phyloP scores from a whole-genome alignment of 495 filamentous ascomycete species.

The Xeromyces bisporus region DNA sequence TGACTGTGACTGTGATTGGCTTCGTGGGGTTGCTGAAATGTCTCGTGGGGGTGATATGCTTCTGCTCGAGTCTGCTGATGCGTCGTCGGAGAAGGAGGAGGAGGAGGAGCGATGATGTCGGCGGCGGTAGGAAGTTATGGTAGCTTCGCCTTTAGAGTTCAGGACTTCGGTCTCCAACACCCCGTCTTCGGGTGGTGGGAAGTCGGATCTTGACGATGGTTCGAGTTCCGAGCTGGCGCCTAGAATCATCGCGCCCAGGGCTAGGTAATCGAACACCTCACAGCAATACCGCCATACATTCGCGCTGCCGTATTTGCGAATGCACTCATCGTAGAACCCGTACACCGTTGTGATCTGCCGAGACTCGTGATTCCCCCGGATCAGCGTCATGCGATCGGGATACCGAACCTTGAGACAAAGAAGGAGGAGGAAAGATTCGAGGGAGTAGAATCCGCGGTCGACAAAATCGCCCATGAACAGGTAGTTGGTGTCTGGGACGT shows the following conservation, averaged over 20 bases:
- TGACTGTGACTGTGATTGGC: too few relatives aligned
- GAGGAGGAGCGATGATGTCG: slow-evolving; percentile 19
- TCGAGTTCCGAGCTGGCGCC: slow-evolving; percentile 65
- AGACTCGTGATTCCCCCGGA: slow-evolving; percentile 94
- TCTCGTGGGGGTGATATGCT: slow-evolving; percentile 29
- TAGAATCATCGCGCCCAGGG: slow-evolving; percentile 82
- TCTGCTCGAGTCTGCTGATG: slow-evolving; percentile 19
- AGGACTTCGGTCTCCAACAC: slow-evolving; percentile 86
- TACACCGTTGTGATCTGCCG: slow-evolving; percentile 96
- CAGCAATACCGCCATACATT: slow-evolving; percentile 99
- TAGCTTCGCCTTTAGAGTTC: slow-evolving; percentile 61
- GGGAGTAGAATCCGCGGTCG: slow-evolving; percentile 93
- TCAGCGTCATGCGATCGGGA: slow-evolving; percentile 91
- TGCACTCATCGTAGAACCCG: slow-evolving; percentile 96
- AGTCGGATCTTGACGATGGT: slow-evolving; percentile 29
- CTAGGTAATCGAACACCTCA: slow-evolving; percentile 96
- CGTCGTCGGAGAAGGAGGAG: too few relatives aligned
- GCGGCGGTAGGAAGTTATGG: slow-evolving; percentile 48
- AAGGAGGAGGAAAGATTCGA: slow-evolving; percentile 89
- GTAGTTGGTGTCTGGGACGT: slow-evolving; percentile 94
- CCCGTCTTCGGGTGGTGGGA: slow-evolving; percentile 35
- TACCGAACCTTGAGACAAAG: slow-evolving; percentile 95
- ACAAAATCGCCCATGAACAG: slow-evolving; percentile 99
- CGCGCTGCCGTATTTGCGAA: slow-evolving; percentile 91
- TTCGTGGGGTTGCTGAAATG: slow-evolving; percentile 29